Percentiles rank a stretch among this genome's conserved stretches.
Evolutionary conservation across 2,329 filamentous ascomycete species (phyloP).

Genomic region (Exserohilum rostratum): DNA sequence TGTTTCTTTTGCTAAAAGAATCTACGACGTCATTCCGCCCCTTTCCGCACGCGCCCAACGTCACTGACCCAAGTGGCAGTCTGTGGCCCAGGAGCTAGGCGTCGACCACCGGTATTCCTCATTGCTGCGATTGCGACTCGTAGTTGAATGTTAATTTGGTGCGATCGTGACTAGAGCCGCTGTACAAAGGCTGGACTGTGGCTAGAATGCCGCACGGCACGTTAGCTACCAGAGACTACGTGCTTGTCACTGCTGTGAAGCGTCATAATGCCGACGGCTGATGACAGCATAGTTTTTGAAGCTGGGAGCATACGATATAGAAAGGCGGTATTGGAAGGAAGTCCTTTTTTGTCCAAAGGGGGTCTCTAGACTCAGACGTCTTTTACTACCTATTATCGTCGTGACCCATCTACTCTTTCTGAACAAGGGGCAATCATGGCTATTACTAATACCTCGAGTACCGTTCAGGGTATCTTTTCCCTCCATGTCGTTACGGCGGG

Average conservation of each 20-base stretch:
- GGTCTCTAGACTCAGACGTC: too few species aligned
- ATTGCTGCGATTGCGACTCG: background rate
- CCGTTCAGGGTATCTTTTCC: constrained; percentile 25
- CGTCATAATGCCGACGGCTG: background rate
- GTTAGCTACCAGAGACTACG: background rate
- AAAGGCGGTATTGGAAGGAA: too few species aligned
- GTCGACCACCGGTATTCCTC: background rate
- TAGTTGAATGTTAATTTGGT: background rate
- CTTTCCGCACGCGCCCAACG: constrained; percentile 1
- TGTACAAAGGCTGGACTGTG: background rate
- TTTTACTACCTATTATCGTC: too few species aligned
- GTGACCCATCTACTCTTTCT: too few species aligned
- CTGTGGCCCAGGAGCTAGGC: background rate
- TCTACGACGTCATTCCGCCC: constrained; percentile 6
- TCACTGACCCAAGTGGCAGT: background rate
- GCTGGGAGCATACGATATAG: too few species aligned
- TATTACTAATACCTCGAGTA: constrained; percentile 20
- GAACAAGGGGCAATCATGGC: constrained; percentile 6
- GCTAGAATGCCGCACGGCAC: background rate
- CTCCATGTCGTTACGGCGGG: constrained; percentile 24
- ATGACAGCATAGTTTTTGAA: too few species aligned
- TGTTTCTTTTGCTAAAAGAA: background rate
- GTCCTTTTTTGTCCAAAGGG: too few species aligned
- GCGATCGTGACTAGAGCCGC: background rate
- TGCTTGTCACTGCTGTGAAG: background rate